A percentile compares a stretch with the other conserved stretches of the same genome.
phyloP scores from a whole-genome alignment of 2,329 filamentous ascomycete genomes.

The Penicillium thymicola region DNA sequence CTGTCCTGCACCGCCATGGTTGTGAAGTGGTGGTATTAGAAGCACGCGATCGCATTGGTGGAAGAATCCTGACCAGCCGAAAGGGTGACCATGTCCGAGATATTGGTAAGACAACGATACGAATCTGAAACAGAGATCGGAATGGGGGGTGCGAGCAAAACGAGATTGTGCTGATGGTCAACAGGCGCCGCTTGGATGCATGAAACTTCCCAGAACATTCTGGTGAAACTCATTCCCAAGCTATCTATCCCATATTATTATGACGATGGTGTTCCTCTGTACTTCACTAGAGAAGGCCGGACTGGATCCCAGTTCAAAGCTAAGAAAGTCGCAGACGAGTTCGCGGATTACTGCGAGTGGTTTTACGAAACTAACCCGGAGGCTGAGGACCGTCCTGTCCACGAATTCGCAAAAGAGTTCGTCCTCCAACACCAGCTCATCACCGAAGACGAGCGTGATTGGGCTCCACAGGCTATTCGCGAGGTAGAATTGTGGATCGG shows the following conservation, averaged over 20 bases:
- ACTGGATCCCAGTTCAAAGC: slow-evolving; percentile 47
- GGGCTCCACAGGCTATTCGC: slow-evolving; percentile 45
- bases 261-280: slow-evolving; percentile 44
- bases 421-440: slow-evolving; percentile 42
- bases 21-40: slow-evolving; percentile 37
- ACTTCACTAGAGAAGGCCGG: slow-evolving; percentile 43
- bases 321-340: slow-evolving; percentile 48
- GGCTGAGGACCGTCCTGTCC: slow-evolving; percentile 40
- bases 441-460: slow-evolving; percentile 42
- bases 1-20: slow-evolving; percentile 34
- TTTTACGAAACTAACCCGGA: slow-evolving; percentile 42
- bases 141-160: background rate
- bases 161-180: background rate
- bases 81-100: slow-evolving; percentile 36
- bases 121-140: background rate
- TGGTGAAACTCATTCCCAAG: slow-evolving; percentile 43
- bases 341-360: slow-evolving; percentile 43
- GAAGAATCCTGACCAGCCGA: slow-evolving; percentile 40
- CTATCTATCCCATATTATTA: slow-evolving; percentile 46
- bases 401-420: slow-evolving; percentile 43
- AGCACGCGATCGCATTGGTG: slow-evolving; percentile 37
- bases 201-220: slow-evolving; percentile 46
- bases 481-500: slow-evolving; percentile 47
- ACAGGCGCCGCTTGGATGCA: slow-evolving; percentile 47
- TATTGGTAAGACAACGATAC: slow-evolving; percentile 34